These are phyloP conservation scores for Vigna angularis DNA, from an alignment of 306 rosid species.

Conservation along the genomic window DNA sequence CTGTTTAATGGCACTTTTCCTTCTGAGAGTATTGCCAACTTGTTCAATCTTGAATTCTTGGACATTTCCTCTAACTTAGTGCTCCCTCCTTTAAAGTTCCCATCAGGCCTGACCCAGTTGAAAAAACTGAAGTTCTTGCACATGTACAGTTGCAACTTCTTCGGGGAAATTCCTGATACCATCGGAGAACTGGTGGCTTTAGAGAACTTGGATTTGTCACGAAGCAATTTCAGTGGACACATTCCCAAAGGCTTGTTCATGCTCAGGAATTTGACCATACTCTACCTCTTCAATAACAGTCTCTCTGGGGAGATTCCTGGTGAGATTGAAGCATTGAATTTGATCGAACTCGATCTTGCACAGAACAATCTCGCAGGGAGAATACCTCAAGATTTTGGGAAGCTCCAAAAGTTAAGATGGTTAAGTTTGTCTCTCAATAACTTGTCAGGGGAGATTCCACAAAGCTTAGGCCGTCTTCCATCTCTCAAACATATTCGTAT, in stretches of 20 bases:
- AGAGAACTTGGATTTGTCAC: slow-evolving; percentile 56
- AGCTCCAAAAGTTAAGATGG: slow-evolving; percentile 47
- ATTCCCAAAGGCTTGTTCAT: slow-evolving; percentile 63
- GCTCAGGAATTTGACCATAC: slow-evolving; percentile 53
- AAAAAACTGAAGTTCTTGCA: slow-evolving; percentile 54
- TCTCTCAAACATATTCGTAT: slow-evolving; percentile 44
- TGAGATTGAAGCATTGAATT: slow-evolving; percentile 53
- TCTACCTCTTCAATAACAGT: slow-evolving; percentile 50
- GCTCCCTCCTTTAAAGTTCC: slow-evolving; percentile 37
- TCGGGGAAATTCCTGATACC: slow-evolving; percentile 64
- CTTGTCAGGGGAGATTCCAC: slow-evolving; percentile 67
- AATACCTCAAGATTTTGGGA: slow-evolving; percentile 65
- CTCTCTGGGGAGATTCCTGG: slow-evolving; percentile 67
- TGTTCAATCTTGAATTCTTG: slow-evolving; percentile 61
- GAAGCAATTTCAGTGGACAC: slow-evolving; percentile 51
- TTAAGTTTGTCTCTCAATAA: slow-evolving; percentile 54
- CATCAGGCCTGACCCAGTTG: slow-evolving; percentile 48
- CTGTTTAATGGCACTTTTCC: slow-evolving; percentile 58
- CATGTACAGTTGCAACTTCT: slow-evolving; percentile 46
- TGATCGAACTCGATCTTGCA: slow-evolving; percentile 56
- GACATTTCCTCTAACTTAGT: slow-evolving; percentile 20
- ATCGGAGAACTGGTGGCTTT: slow-evolving; percentile 65
- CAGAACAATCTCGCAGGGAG: slow-evolving; percentile 54
- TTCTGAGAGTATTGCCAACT: slow-evolving; percentile 54
- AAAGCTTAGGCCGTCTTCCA: slow-evolving; percentile 61